Percentiles rank a stretch among this genome's conserved stretches.
These are phyloP conservation scores for Lachancea quebecensis DNA, from an alignment of 805 yeast species.

Conservation along the genomic window DNA sequence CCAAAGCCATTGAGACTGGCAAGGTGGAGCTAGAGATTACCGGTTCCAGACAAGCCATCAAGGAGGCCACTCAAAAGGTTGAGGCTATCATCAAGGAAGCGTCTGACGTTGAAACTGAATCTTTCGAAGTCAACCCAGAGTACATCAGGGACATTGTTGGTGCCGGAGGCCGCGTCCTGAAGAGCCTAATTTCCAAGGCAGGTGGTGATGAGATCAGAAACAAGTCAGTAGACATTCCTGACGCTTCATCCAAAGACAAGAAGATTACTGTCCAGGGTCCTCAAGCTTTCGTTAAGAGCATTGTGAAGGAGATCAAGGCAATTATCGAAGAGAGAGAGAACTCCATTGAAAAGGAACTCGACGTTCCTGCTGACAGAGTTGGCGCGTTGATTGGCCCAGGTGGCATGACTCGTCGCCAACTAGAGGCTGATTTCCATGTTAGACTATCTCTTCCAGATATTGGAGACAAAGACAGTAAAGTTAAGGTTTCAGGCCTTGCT, in stretches of 20 bases:
- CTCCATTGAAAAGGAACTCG: conserved; percentile 43
- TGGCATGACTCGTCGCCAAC: conserved; percentile 64
- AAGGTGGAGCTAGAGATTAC: conserved; percentile 58
- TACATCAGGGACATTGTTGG: conserved; percentile 76
- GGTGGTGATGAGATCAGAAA: conserved; percentile 53
- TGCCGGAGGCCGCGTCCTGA: conserved; percentile 63
- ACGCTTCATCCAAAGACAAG: conserved; percentile 49
- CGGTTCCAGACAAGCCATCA: conserved; percentile 72
- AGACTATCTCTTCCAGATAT: conserved; percentile 60
- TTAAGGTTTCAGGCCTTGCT: conserved; percentile 59
- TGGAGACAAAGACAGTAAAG: conserved; percentile 40
- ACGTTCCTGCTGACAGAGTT: conserved; percentile 66
- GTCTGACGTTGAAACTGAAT: conserved; percentile 51
- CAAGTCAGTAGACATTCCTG: conserved; percentile 49
- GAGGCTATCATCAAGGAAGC: conserved; percentile 55
- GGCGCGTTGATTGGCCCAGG: conserved; percentile 73
- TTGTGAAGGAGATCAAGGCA: conserved; percentile 53
- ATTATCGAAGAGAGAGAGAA: conserved; percentile 62
- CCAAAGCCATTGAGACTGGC: conserved; percentile 41
- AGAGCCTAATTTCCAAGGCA: conserved; percentile 68
- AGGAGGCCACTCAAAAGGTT: conserved; percentile 61
- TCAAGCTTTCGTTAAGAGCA: conserved; percentile 59
- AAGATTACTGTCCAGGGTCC: conserved; percentile 69
- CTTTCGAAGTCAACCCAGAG: conserved; percentile 58
- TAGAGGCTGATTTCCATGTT: conserved; percentile 66